Base-by-base conservation (phyloP, 1,139 yeast genomes). In the Hanseniaspora uvarum region DNA sequence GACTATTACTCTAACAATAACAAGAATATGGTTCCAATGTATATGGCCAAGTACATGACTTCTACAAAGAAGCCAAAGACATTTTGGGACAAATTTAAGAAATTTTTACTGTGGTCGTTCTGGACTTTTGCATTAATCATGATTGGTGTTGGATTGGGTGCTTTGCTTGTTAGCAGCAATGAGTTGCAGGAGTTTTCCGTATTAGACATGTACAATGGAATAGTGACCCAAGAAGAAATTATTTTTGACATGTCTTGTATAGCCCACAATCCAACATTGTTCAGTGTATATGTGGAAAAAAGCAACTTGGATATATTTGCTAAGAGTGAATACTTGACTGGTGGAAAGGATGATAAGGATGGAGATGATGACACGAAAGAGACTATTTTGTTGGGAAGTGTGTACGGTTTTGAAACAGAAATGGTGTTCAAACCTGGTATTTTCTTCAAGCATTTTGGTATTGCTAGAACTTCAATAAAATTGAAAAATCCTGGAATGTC, bases 241-340 rank as follows among this genome's bases (percentile, higher is more conserved):
- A 77, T 88, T 1, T 87, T 89, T 69, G 87, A 84, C 65, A 71
- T 89, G 59, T 77, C 79, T 3, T 79, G 87, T 21, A 83, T 80
- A 58, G 95, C 94, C 0, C 78, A 82, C 60, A 92, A 92, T 65
- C 96, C 96, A 0, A 96, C 96, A 0, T 77, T 86, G 72, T 75
- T 84, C 61, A 75, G 86, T 1, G 79, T 89, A 4, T 73, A 74
- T 6, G 73, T 89, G 2, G 73, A 73, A 46, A 79, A 80, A 8
- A 83, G 83, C 6, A 94, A 87, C 61, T 67, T 92, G 47, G 96
- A 89, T 65, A 74, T 92, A 3, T 92, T 92, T 72, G 97, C 96
- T 1, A 83, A 84, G 61, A 80, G 94, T 54, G 77, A 81, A 5
- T 80, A 78, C 62, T 61, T 39, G 10, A 56, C 45, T 23, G 65